These are phyloP conservation scores for Nemania bipapillata DNA, from an alignment of 2,329 filamentous ascomycete genomes.

Conservation along the genomic window DNA sequence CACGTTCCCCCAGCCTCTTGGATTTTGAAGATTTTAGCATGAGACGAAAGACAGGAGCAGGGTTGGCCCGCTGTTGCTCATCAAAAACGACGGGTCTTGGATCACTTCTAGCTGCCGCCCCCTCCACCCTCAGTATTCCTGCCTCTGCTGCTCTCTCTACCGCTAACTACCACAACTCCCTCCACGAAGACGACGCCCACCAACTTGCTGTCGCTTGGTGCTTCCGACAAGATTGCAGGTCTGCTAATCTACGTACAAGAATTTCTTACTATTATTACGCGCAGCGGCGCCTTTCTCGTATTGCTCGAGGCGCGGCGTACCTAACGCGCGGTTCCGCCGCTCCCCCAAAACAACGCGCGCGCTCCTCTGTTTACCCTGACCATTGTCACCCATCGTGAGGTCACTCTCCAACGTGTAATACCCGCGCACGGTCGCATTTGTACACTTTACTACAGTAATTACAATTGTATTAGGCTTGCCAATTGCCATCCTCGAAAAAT, in stretches of 20 bases:
- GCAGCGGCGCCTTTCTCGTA: constrained; percentile 26
- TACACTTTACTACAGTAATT: constrained; percentile 32
- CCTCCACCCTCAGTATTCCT: constrained; percentile 37
- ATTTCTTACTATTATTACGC: constrained; percentile 20
- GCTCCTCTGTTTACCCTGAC: constrained; percentile 48
- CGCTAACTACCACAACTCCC: constrained; percentile 9
- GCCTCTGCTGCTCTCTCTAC: constrained; percentile 21
- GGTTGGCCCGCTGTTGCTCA: constrained; percentile 40
- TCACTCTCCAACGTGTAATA: constrained; percentile 16
- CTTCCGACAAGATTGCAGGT: constrained; percentile 21
- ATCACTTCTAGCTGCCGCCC: constrained; percentile 36
- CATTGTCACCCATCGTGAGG: constrained; percentile 26
- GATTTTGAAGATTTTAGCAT: constrained; percentile 35
- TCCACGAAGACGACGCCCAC: constrained; percentile 25
- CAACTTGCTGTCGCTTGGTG: constrained; percentile 18
- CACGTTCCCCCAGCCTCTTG: constrained; percentile 38
- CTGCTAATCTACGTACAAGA: not conserved
- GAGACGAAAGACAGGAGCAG: constrained; percentile 23
- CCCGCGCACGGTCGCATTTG: constrained; percentile 41
- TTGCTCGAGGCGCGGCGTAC: constrained; percentile 39
- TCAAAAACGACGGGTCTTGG: constrained; percentile 35
- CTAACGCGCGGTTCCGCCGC: constrained; percentile 44
- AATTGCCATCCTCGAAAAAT: constrained; percentile 31
- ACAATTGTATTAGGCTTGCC: constrained; percentile 20
- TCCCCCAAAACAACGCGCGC: constrained; percentile 48